A percentile compares a stretch with the other conserved stretches of the same genome.
Conservation (phyloP, 257 asterid genomes). For the Capsicum baccatum region DNA sequence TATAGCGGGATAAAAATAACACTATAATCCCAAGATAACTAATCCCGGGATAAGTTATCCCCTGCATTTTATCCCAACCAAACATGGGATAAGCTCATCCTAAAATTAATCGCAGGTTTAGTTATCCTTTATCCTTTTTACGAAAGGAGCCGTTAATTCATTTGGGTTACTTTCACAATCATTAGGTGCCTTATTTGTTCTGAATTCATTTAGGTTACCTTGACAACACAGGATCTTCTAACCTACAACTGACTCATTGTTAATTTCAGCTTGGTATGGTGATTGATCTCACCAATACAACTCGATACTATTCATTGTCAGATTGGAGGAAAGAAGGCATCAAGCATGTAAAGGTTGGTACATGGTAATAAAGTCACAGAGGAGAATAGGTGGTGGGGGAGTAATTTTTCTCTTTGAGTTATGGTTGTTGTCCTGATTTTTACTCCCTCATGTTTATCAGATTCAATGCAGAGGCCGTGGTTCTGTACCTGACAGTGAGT, state of each 20-base stretch:
- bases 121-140: too few species aligned
- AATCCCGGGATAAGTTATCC: too few species aligned
- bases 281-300: conserved; percentile 96
- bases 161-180: conserved; percentile 20
- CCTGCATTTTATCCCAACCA: too few species aligned
- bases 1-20: too few species aligned
- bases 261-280: conserved; percentile 86
- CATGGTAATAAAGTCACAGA: conserved; percentile 25
- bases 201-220: not conserved
- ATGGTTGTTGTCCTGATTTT: conserved; percentile 12
- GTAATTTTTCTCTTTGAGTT: not conserved
- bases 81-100: too few species aligned
- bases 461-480: conserved; percentile 98
- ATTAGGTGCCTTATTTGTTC: not conserved
- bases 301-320: conserved; percentile 69
- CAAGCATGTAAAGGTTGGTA: conserved; percentile 88
- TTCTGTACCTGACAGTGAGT: conserved; percentile 93
- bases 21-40: too few species aligned
- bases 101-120: too few species aligned
- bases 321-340: conserved; percentile 85
- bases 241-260: conserved; percentile 28
- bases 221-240: not conserved
- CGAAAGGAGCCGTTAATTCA: not conserved
- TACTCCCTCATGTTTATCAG: conserved; percentile 47
- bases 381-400: not conserved